Conservation (phyloP, 1,284 basidiomycete species). For the Butyriboletus appendiculatus region DNA sequence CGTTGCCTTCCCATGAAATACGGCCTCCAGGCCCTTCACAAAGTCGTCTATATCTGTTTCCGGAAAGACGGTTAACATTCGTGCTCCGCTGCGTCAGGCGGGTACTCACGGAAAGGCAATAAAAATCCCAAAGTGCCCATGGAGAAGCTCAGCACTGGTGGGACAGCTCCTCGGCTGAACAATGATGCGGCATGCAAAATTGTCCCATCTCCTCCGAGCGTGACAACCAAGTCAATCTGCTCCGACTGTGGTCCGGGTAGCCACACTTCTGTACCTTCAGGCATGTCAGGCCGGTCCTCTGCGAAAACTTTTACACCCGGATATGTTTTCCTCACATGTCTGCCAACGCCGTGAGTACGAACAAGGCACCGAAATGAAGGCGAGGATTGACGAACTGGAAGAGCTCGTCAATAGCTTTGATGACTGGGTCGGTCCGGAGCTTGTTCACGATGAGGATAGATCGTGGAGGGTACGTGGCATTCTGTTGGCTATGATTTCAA, state of each 20-base stretch:
- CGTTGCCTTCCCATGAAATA: slow-evolving; percentile 73
- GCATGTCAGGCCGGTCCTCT: slow-evolving; percentile 70
- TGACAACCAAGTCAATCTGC: slow-evolving; percentile 85
- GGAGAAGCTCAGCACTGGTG: slow-evolving; percentile 93
- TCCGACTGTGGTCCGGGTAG: slow-evolving; percentile 50
- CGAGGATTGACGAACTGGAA: slow-evolving; percentile 51
- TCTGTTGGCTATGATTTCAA: slow-evolving; percentile 32
- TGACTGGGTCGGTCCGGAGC: slow-evolving; percentile 69
- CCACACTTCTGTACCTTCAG: slow-evolving; percentile 66
- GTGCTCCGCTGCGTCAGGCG: background rate
- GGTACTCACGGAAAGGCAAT: slow-evolving; percentile 84
- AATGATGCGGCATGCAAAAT: slow-evolving; percentile 94
- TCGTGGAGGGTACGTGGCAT: slow-evolving; percentile 27
- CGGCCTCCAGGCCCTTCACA: slow-evolving; percentile 74
- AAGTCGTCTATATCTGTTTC: slow-evolving; percentile 78
- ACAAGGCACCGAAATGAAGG: background rate
- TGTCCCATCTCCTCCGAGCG: slow-evolving; percentile 94
- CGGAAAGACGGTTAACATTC: slow-evolving; percentile 9
- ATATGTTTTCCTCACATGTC: slow-evolving; percentile 65
- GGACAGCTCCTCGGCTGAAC: slow-evolving; percentile 87
- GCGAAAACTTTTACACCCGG: slow-evolving; percentile 75
- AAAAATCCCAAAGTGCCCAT: slow-evolving; percentile 96
- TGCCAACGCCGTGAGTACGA: slow-evolving; percentile 28
- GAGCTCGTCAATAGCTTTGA: slow-evolving; percentile 71
- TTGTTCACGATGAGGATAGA: slow-evolving; percentile 77